Base-by-base conservation (phyloP, 306 rosid genomes). In the Crataegus laevigata region DNA sequence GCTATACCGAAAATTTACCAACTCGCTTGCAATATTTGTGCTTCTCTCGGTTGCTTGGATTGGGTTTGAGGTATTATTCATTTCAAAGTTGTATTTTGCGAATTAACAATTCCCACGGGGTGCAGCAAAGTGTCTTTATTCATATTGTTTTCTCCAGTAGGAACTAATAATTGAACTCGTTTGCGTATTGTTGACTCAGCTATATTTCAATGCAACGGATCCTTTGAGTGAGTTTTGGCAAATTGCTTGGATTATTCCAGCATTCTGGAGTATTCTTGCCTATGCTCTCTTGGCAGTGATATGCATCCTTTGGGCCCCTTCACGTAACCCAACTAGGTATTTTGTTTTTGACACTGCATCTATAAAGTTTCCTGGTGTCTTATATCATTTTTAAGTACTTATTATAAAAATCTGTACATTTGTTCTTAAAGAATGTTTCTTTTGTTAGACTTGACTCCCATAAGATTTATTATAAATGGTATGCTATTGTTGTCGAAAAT, bases 191-290 rank as follows among this genome's bases (percentile, higher is more conserved):
- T 79, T 77, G 81, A 51, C 72, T 80, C 82, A 93, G 98, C 88
- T 93, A 50, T 93, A 93, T 88, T 93, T 91, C 87, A 91, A 93
- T 82, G 98, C 98, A 70, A 88, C 97, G 14, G 97, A 91, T 63
- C 97, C 98, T 3, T 74, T 93, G 79, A 91, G 93, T 58, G 98
- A 91, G 89, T 84, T 91, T 80, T 93, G 98, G 98, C 89, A 87
- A 85, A 91, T 93, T 60, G 93, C 98, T 25, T 93, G 98, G 98
- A 81, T 93, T 78, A 91, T 93, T 83, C 97, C 98, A 50, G 96
- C 96, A 17, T 88, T 93, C 85, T 93, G 98, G 98, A 78, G 78
- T 75, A 73, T 89, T 72, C 91, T 93, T 80, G 89, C 97, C 51
- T 93, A 77, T 78, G 82, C 86, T 82, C 90, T 93, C 45, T 78